Percentiles rank a stretch among this genome's conserved stretches.
Conservation (phyloP, 805 yeast genomes). For the Ogataea haglerorum region DNA sequence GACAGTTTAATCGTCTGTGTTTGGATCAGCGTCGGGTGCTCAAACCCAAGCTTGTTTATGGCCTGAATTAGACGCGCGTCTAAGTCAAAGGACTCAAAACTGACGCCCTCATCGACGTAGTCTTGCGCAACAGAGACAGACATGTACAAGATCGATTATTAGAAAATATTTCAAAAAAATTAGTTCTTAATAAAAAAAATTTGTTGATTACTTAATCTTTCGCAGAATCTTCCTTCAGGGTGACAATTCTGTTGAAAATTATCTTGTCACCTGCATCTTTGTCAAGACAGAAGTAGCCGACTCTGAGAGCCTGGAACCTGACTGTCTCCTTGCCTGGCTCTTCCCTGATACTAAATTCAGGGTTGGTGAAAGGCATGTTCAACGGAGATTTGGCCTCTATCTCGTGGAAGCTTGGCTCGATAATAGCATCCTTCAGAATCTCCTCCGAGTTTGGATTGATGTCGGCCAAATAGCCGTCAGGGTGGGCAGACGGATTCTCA, state of each 20-base stretch:
- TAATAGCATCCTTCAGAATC: slow-evolving; percentile 57
- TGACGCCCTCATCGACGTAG: slow-evolving; percentile 64
- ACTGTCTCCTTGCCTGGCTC: slow-evolving; percentile 71
- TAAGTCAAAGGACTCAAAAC: slow-evolving; percentile 73
- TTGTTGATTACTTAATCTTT: slow-evolving; percentile 30
- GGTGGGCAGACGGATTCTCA: slow-evolving; percentile 86
- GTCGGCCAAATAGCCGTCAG: slow-evolving; percentile 85
- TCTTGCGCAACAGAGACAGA: slow-evolving; percentile 56
- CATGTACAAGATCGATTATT: slow-evolving; percentile 16
- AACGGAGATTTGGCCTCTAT: slow-evolving; percentile 72
- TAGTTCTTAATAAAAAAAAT: slow-evolving; percentile 3
- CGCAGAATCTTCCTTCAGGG: slow-evolving; percentile 78
- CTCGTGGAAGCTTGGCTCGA: slow-evolving; percentile 75
- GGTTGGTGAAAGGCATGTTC: slow-evolving; percentile 53
- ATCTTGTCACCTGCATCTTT: slow-evolving; percentile 64
- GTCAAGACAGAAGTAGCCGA: slow-evolving; percentile 92
- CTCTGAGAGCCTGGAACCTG: slow-evolving; percentile 96
- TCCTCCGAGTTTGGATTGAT: slow-evolving; percentile 78
- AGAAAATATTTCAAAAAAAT: slow-evolving; percentile 9
- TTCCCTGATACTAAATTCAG: slow-evolving; percentile 72
- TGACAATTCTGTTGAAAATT: slow-evolving; percentile 86
- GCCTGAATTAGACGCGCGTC: slow-evolving; percentile 87
- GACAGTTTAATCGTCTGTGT: slow-evolving; percentile 91
- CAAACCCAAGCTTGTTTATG: slow-evolving; percentile 71
- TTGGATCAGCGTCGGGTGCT: slow-evolving; percentile 87